Conservation (phyloP, 2,329 filamentous ascomycete genomes). For the Amauroascus niger region DNA sequence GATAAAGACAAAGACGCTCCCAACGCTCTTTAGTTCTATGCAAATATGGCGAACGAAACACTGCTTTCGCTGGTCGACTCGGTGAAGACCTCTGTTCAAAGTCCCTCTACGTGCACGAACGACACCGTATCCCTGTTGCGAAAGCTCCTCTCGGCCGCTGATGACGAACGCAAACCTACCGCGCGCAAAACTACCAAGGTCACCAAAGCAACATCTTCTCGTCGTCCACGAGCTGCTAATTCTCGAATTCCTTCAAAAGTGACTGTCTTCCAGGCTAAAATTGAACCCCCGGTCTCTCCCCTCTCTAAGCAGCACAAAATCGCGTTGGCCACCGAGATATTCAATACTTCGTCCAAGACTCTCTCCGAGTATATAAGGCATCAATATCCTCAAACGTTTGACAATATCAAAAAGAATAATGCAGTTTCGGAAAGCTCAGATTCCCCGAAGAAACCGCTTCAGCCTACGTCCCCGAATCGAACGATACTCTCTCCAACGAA, state of each 20-base stretch:
- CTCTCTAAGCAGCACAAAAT: conserved; percentile 33
- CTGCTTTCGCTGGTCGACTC: conserved; percentile 30
- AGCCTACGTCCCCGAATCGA: conserved; percentile 26
- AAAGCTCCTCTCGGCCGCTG: conserved; percentile 27
- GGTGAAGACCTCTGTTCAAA: conserved; percentile 47
- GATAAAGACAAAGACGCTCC: too few species aligned
- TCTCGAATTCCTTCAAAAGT: conserved; percentile 23
- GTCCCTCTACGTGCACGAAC: conserved; percentile 45
- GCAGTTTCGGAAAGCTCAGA: not conserved
- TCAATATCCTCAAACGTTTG: conserved; percentile 4
- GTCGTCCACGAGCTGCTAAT: conserved; percentile 18
- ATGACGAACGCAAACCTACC: conserved; percentile 18
- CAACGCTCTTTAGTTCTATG: not conserved
- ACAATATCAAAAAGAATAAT: not conserved
- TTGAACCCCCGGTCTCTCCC: conserved; percentile 22
- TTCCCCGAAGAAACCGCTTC: conserved; percentile 19
- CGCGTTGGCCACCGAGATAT: conserved; percentile 38
- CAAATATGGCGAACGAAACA: not conserved
- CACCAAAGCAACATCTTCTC: not conserved
- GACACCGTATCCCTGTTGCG: conserved; percentile 34
- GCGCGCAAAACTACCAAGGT: conserved; percentile 23
- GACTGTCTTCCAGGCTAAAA: conserved; percentile 20
- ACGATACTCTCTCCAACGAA: conserved; percentile 22
- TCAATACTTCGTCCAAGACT: conserved; percentile 37
- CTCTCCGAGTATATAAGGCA: conserved; percentile 33